These are phyloP conservation scores for Bruguiera parviflora DNA, from an alignment of 345 rosid genomes.

Conservation along the genomic window DNA sequence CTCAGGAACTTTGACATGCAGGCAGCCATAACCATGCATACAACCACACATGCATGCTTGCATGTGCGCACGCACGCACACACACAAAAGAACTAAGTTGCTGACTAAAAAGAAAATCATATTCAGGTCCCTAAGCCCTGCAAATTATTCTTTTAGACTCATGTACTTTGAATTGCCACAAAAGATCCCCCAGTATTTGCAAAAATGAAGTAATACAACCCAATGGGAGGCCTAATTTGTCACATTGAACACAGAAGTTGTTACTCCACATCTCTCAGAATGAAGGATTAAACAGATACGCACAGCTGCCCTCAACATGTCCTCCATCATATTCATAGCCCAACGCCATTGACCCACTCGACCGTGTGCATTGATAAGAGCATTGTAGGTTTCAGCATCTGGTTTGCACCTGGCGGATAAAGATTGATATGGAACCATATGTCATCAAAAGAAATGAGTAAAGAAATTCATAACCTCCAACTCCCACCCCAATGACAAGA, in stretches of 20 bases:
- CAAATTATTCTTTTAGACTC: no score
- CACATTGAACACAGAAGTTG: no score
- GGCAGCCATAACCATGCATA: no score
- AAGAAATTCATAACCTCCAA: background rate
- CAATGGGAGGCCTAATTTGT: no score
- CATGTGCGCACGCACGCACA: background rate
- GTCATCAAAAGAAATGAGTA: background rate
- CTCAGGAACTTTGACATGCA: background rate
- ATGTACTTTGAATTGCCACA: no score
- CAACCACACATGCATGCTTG: no score
- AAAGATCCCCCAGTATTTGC: no score
- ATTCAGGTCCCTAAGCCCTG: no score
- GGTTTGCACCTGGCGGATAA: constrained; percentile 70
- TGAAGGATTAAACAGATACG: constrained; percentile 42
- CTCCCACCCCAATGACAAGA: background rate
- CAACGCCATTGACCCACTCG: constrained; percentile 92
- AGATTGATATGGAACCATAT: constrained; percentile 10
- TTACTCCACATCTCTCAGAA: background rate
- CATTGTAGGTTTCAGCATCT: constrained; percentile 79
- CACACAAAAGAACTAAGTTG: background rate
- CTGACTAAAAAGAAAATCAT: background rate
- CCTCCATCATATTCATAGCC: constrained; percentile 89
- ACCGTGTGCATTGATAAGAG: constrained; percentile 89
- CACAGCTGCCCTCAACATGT: constrained; percentile 85
- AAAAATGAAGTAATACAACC: no score